Base-by-base conservation (phyloP, 2,329 filamentous ascomycete species). In the Aspergillus sp. region DNA sequence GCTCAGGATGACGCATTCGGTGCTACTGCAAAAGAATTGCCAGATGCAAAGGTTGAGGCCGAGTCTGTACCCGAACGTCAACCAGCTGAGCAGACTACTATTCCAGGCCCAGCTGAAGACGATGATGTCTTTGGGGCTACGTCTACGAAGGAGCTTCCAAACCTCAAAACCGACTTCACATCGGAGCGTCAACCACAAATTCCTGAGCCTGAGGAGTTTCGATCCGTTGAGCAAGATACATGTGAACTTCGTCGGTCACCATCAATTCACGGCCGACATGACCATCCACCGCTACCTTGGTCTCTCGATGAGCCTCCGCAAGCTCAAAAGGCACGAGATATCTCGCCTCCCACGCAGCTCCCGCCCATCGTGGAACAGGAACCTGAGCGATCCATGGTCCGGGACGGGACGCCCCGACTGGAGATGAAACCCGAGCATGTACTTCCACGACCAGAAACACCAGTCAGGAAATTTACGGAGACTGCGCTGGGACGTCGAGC, bases 281-380 rank as follows among this genome's bases (percentile, higher is more conserved):
- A 68, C 20, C 63, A 67, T 17, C 63, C 62, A 6, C 62, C 64
- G 24, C 65, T 64, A 12, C 59, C 66, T 19, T 73, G 71, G 71
- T 69, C 64, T 8, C 58, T 70, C 22, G 70, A 75, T 12, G 67
- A 73, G 8, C 63, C 64, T 13, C 48, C 54, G 51, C 61, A 61
- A 30, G 40, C 65, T 34, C 70, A 60, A 6, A 61, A 62, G 60
- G 17, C 64, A 63, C 52, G 61, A 52, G 69, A 69, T 27, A 34
- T 66, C 48, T 72, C 73, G 19, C 76, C 76, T 30, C 70, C 75
- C 44, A 75, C 70, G 53, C 73, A 75, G 22, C 79, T 86, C 8
- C 77, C 80, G 19, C 75, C 81, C 1, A 85, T 86, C 61, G 76
- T 75, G 33, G 83, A 86, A 67, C 66, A 77, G 53, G 77, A 75